Conservation (phyloP, 495 filamentous ascomycete species). For the Penicillium cosmopolitanum region DNA sequence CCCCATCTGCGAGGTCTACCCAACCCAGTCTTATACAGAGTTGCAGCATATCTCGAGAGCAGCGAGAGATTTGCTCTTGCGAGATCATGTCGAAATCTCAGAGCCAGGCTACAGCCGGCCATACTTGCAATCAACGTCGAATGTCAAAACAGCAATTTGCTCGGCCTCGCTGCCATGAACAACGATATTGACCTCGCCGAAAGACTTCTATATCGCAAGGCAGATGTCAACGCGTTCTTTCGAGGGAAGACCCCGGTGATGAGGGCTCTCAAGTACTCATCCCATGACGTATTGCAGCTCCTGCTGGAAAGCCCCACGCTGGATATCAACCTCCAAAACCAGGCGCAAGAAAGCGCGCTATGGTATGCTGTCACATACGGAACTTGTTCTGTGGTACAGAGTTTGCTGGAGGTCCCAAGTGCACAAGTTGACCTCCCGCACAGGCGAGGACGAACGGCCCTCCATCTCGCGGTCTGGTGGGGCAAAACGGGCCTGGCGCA, state of each 20-base stretch:
- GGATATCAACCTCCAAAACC: constrained; percentile 15
- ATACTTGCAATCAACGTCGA: neutral
- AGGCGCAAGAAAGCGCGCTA: constrained; percentile 8
- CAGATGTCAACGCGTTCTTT: neutral
- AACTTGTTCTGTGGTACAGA: too few relatives aligned
- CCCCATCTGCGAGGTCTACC: constrained; percentile 2
- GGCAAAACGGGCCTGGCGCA: too few relatives aligned
- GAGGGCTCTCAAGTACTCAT: constrained; percentile 6
- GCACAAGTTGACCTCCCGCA: too few relatives aligned
- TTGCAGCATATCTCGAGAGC: neutral
- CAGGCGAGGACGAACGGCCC: too few relatives aligned
- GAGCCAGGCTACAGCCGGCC: neutral
- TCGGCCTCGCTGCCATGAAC: neutral
- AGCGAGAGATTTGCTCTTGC: too few relatives aligned
- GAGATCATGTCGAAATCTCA: constrained; percentile 1
- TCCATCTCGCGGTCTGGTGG: too few relatives aligned
- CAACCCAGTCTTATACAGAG: neutral
- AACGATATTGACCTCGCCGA: constrained; percentile 3
- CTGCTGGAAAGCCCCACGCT: constrained; percentile 7
- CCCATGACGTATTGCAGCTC: constrained; percentile 2
- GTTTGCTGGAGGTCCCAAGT: too few relatives aligned
- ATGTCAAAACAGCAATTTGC: constrained; percentile 1
- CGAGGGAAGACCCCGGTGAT: neutral
- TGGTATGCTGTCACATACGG: too few relatives aligned
- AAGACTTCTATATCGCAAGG: neutral